Base-by-base conservation (phyloP, 2,329 filamentous ascomycete genomes). In the Coleophoma eucalyptorum region DNA sequence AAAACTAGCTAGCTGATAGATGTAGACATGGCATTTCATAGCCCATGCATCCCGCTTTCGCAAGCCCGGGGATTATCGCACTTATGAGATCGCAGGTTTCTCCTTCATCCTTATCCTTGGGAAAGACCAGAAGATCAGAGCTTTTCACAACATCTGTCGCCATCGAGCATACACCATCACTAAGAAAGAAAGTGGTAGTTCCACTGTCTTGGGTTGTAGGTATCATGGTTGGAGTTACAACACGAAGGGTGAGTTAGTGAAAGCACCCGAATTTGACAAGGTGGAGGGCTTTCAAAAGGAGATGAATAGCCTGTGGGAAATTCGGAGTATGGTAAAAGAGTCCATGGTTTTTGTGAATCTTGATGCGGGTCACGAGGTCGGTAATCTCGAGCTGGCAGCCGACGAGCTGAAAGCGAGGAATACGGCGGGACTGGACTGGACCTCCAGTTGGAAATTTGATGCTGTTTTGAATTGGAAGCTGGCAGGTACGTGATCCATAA, bases 201-300 rank as follows among this genome's bases (percentile, higher is more conserved):
- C 61, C 6, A 58, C 48, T 3, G 58, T 65, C 6, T 50, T 65
- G 5, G 60, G 61, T 3, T 65, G 62, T 45, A 54, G 57, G 48
- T 65, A 65, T 45, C 62, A 65, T 52, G 62, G 62, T 5, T 65
- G 62, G 62, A 60, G 57, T 43, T 65, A 63, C 49, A 55, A 63
- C 20, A 61, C 58, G 0, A 57, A 46, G 46, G 62, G 62, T 32
- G 60, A 58, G 37, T 35, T 65, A 40, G 56, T 59, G 48, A 65
- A 63, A 44, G 62, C 62, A 2, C 62, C 62, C 2, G 61, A 65
- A 34, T 65, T 63, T 49, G 61, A 65, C 8, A 57, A 55, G 32
- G 53, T 63, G 3, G 44, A 52, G 19, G 61, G 55, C 10, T 65
- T 65, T 47, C 55, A 62, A 33, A 65, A 62, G 44, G 48, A 50